These are phyloP conservation scores for Penicillium sp. DNA, from an alignment of 2,329 filamentous ascomycete species.

Conservation along the genomic window DNA sequence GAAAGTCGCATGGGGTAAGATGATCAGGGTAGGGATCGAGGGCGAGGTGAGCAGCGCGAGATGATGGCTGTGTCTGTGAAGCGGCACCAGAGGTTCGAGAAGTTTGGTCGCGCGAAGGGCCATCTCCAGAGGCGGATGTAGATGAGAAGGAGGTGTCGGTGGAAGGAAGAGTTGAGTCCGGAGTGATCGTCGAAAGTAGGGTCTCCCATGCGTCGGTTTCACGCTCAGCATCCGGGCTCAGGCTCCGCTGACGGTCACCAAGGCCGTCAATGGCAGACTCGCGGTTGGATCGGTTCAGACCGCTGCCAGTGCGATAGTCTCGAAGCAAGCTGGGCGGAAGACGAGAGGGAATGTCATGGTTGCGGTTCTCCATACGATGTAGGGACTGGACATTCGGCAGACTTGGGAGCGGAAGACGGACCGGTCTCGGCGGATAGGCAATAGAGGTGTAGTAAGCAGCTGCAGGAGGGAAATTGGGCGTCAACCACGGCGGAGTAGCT, in stretches of 20 bases:
- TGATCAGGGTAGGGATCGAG: slow-evolving; percentile 34
- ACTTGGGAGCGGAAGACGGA: slow-evolving; percentile 1
- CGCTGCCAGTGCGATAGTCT: slow-evolving; percentile 30
- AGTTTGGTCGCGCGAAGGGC: slow-evolving; percentile 21
- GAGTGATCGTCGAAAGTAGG: slow-evolving; percentile 71
- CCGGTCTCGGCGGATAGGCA: slow-evolving; percentile 17
- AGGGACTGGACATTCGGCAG: slow-evolving; percentile 26
- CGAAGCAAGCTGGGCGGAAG: slow-evolving; percentile 32
- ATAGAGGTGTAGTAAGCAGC: slow-evolving; percentile 26
- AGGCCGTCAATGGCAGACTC: slow-evolving; percentile 59
- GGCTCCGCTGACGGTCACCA: slow-evolving; percentile 75
- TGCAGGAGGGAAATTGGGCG: slow-evolving; percentile 45
- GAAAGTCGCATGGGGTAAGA: slow-evolving; percentile 37
- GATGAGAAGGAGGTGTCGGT: slow-evolving; percentile 78
- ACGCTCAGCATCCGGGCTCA: slow-evolving; percentile 56
- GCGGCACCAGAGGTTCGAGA: slow-evolving; percentile 39
- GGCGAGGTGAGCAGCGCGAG: slow-evolving; percentile 25
- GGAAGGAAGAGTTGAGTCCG: slow-evolving; percentile 75
- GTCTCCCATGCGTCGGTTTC: slow-evolving; percentile 68
- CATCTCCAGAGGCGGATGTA: slow-evolving; percentile 27
- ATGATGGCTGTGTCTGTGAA: slow-evolving; percentile 40
- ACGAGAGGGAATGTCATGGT: slow-evolving; percentile 18
- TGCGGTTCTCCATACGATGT: slow-evolving; percentile 20
- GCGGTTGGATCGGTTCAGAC: slow-evolving; percentile 17
- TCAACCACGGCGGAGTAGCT: slow-evolving; percentile 19